Base-by-base conservation (phyloP, 208 protist genomes). In the Trichomonas vaginalis region DNA sequence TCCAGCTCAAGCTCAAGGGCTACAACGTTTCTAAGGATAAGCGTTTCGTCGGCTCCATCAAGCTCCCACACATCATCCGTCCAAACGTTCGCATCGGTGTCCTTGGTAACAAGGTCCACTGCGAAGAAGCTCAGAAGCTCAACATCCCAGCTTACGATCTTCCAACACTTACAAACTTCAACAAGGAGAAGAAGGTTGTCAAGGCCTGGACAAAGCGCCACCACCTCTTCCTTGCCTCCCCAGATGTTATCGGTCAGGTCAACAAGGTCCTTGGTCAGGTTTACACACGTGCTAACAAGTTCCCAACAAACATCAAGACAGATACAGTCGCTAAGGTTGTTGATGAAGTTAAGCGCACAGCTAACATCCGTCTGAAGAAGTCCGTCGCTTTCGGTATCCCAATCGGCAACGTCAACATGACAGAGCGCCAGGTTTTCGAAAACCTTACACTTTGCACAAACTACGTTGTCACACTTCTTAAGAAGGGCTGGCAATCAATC, bases 1-100 rank as follows among this genome's bases (percentile, higher is more conserved):
- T 99, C 40, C 99, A 99, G 98, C 98, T 99, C 96, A 98, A 99
- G 96, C 98, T 99, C 37, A 99, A 99, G 98, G 99, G 99, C 97
- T 99, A 99, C 97, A 99, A 99, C 97, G 97, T 98, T 96, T 97
- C 98, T 96, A 99, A 99, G 97, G 99, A 99, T 98, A 99, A 99
- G 98, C 99, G 99, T 98, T 99, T 99, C 98, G 98, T 97, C 87
- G 99, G 98, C 96, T 98, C 98, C 95, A 96, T 99, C 95, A 97
- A 98, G 95, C 98, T 99, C 47, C 98, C 98, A 95, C 97, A 98
- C 97, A 96, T 98, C 95, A 97, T 98, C 97, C 97, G 98, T 98
- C 95, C 97, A 97, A 97, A 98, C 51, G 86, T 96, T 82, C 92
- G 62, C 32, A 87, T 97, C 48, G 99, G 99, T 97, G 97, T 99